Base-by-base conservation (phyloP, 1,139 yeast species). In the Candida smagusa region DNA sequence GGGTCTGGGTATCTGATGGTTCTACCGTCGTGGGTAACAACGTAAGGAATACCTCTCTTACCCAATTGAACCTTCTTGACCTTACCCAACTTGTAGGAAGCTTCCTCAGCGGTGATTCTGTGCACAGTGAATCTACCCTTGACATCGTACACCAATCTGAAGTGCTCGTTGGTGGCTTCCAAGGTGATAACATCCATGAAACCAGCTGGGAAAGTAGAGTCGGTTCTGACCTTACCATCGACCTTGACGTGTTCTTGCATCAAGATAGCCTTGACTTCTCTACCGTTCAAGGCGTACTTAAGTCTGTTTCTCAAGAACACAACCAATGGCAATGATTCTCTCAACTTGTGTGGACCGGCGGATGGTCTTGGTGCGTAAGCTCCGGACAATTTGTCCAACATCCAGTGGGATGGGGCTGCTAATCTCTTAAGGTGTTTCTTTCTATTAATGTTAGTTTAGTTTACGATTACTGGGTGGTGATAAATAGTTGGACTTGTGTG, bases 381-480 rank as follows among this genome's bases (percentile, higher is more conserved):
- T 69, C 99, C 99, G 72, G 97, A 86, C 79, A 94, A 81, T 81
- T 94, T 94, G 95, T 92, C 98, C 82, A 94, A 86, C 95, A 94
- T 87, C 98, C 98, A 94, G 85, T 94, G 98, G 81, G 90, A 85
- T 81, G 99, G 99, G 71, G 97, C 97, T 71, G 96, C 95, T 74
- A 88, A 82, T 80, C 96, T 86, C 84, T 88, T 88, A 74, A 89
- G 81, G 72, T 89, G 97, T 83, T 89, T 89, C 90, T 88, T 88
- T 79, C 82, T 77, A 54, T 36, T 46, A 26, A 7, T 32, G 70
- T 65, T 63, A 63, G 71, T 66, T 57, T 34, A 12, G 31, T 12
- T 13, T 12, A 29, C 9, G 12, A 29, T 19, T 29, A 29, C 12
- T 19, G 31, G 9, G 9, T 28, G 19, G 19, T 9, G 13, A 27